These are phyloP conservation scores for Glomus cerebriforme DNA, from an alignment of 192 early-diverging fungal species.

Conservation along the genomic window DNA sequence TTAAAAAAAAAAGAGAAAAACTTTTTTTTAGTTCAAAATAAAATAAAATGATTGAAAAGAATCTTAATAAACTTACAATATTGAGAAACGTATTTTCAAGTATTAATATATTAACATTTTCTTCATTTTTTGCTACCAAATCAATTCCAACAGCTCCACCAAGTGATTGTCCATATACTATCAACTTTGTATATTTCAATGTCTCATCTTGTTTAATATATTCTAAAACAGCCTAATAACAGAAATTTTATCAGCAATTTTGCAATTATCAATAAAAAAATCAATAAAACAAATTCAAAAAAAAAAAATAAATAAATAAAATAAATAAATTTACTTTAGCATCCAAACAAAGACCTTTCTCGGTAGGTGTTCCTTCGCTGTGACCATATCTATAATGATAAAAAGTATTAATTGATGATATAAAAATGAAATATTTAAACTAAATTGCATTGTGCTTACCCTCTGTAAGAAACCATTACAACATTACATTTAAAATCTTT, in stretches of 20 bases:
- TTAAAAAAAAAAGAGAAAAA: background rate
- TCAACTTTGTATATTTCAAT: constrained; percentile 72
- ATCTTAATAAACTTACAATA: constrained; percentile 52
- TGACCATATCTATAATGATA: constrained; percentile 67
- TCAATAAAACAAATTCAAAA: too few species aligned
- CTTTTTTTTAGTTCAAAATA: background rate
- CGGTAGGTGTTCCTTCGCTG: constrained; percentile 82
- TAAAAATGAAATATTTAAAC: background rate
- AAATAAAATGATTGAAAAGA: too few species aligned
- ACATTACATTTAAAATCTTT: constrained; percentile 76
- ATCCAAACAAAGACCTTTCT: constrained; percentile 86
- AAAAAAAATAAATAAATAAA: too few species aligned
- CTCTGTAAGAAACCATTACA: constrained; percentile 95
- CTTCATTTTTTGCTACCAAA: constrained; percentile 74
- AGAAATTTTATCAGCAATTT: background rate
- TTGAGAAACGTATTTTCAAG: constrained; percentile 93
- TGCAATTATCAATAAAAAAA: background rate
- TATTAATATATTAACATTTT: constrained; percentile 74
- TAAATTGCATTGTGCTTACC: constrained; percentile 49
- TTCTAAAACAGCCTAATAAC: constrained; percentile 71
- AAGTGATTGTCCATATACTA: constrained; percentile 93
- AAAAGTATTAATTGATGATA: background rate
- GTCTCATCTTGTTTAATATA: constrained; percentile 77
- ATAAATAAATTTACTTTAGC: constrained; percentile 58
- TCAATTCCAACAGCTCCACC: constrained; percentile 96